These are phyloP conservation scores for Barnettozyma botsteinii DNA, from an alignment of 805 yeast species.

Conservation along the genomic window DNA sequence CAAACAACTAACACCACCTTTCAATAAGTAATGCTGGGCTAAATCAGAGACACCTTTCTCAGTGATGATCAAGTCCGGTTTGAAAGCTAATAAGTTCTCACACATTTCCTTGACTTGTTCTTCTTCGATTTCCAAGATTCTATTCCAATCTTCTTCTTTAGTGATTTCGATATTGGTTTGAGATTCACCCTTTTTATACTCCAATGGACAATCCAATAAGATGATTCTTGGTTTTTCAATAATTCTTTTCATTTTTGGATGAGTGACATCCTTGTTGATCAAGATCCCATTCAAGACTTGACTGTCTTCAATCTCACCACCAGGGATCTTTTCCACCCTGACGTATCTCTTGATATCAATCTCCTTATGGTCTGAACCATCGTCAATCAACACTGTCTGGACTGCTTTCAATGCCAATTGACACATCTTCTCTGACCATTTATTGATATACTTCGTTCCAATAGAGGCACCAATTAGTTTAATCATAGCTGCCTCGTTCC, in stretches of 20 bases:
- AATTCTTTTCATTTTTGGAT: constrained; percentile 92
- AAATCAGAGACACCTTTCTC: constrained; percentile 98
- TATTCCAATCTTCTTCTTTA: constrained; percentile 93
- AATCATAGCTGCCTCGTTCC: constrained; percentile 81
- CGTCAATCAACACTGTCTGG: constrained; percentile 66
- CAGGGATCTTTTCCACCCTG: constrained; percentile 93
- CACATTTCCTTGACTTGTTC: constrained; percentile 89
- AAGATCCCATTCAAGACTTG: constrained; percentile 85
- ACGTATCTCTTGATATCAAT: constrained; percentile 91
- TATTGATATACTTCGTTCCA: constrained; percentile 89
- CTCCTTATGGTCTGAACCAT: constrained; percentile 62
- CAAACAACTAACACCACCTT: constrained; percentile 87
- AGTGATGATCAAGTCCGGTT: constrained; percentile 92
- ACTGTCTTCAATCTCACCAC: constrained; percentile 92
- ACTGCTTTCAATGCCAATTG: constrained; percentile 82
- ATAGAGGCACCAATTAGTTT: constrained; percentile 83
- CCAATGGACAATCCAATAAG: constrained; percentile 91
- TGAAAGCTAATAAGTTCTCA: constrained; percentile 74
- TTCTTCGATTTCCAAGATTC: constrained; percentile 93
- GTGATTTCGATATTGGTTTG: constrained; percentile 97
- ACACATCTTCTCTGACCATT: constrained; percentile 93
- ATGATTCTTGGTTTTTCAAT: constrained; percentile 87
- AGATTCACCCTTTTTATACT: constrained; percentile 98
- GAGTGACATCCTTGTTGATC: constrained; percentile 96
- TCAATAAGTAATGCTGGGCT: constrained; percentile 93